These are phyloP conservation scores for Cudoniella acicularis DNA, from an alignment of 495 filamentous ascomycete species.

Conservation along the genomic window DNA sequence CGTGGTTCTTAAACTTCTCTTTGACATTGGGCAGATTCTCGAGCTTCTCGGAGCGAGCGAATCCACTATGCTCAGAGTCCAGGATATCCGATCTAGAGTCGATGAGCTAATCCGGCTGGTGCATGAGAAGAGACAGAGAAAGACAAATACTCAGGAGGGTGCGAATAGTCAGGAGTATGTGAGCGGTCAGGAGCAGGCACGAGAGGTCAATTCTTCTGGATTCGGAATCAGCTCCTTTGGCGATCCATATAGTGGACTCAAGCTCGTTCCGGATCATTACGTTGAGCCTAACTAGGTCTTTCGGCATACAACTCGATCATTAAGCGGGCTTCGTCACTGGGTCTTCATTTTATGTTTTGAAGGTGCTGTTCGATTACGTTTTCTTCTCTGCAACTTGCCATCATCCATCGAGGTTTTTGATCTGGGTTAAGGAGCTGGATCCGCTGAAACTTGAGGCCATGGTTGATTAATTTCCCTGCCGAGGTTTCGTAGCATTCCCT, in stretches of 20 bases:
- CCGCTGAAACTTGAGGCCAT: no score
- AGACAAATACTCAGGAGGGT: background rate
- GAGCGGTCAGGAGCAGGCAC: background rate
- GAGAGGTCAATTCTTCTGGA: background rate
- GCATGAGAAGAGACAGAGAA: conserved; percentile 1
- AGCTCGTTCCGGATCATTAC: conserved; percentile 18
- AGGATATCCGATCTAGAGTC: conserved; percentile 11
- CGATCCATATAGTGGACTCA: conserved; percentile 18
- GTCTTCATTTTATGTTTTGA: no score
- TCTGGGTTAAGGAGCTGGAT: no score
- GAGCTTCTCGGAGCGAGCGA: conserved; percentile 46
- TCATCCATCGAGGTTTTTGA: no score
- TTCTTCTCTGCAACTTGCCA: no score
- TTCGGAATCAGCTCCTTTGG: background rate
- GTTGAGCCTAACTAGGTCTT: no score
- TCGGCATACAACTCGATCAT: no score
- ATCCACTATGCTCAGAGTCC: conserved; percentile 14
- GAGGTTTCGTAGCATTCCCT: no score
- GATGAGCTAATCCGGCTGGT: conserved; percentile 15
- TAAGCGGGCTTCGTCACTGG: no score
- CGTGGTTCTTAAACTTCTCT: conserved; percentile 50
- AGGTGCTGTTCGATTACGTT: no score
- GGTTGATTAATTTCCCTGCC: no score
- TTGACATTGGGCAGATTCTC: conserved; percentile 48
- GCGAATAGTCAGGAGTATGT: background rate